Evolutionary conservation across 306 rosid genomes (phyloP), one percentile per base, ranked within the genome.

Genomic region (Urtica urens): DNA sequence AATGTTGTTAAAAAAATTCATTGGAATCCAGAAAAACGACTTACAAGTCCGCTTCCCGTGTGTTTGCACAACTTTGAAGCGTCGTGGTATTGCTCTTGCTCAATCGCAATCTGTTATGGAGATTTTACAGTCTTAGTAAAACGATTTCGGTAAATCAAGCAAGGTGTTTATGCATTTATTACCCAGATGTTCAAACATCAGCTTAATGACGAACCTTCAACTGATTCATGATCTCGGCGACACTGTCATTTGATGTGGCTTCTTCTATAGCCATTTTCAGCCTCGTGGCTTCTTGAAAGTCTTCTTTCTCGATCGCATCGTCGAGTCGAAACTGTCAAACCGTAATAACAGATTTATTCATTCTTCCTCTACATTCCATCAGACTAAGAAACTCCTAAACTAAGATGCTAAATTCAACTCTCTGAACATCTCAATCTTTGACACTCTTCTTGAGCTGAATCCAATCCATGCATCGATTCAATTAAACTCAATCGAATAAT

Each of bases 281-380:
- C 61, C 79, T 85, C 8, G 70, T 66, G 22, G 99, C 99, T 72
- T 86, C 99, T 42, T 75, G 73, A 49, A 85, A 92, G 50, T 92
- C 96, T 64, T 92, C 83, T 57, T 82, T 92, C 71, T 86, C 96
- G 61, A 92, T 68, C 21, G 99, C 94, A 60, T 92, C 99, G 65
- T 92, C 99, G 27, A 92, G 94, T 82, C 86, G 93, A 75, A 92
- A 85, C 99, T 92, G 67, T n/a, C n/a, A n/a, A n/a, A n/a, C n/a
- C n/a, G n/a, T 17, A 21, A 3, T 23, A 14, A 13, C 30, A 2
- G 14, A 45, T 22, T 37, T 39, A 18, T 39, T 10, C 20, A 39
- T 14, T 34, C n/a, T 5, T 39, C 9, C 3, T 5, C 0, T 4
- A 2, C 8, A 39, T 15, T 39, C 18, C 18, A n/a, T n/a, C n/a